These are phyloP conservation scores for Coniochaeta hoffmannii DNA, from an alignment of 2,329 filamentous ascomycete species.

Conservation along the genomic window DNA sequence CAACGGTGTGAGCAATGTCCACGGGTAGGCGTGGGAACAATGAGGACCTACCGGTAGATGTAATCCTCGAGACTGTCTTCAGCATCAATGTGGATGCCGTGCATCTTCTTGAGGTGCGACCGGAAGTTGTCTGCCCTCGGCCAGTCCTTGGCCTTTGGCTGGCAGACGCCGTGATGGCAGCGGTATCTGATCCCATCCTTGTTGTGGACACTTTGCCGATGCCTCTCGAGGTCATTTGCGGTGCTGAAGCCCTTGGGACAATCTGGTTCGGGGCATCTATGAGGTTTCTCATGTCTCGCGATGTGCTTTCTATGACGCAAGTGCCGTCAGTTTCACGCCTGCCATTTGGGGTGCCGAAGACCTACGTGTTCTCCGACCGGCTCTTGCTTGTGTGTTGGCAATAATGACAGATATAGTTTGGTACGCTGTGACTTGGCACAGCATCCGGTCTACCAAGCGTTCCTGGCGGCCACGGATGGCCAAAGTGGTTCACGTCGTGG, in stretches of 20 bases:
- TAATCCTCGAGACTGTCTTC: slow-evolving; percentile 28
- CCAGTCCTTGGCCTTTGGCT: slow-evolving; percentile 61
- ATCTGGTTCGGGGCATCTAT: slow-evolving; percentile 47
- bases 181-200: slow-evolving; percentile 46
- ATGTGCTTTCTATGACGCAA: slow-evolving; percentile 59
- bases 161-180: slow-evolving; percentile 52
- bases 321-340: slow-evolving; percentile 13
- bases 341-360: neutral
- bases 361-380: slow-evolving; percentile 49
- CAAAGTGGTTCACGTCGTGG: slow-evolving; percentile 1
- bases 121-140: slow-evolving; percentile 81
- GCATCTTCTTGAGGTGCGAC: slow-evolving; percentile 66
- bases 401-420: slow-evolving; percentile 21
- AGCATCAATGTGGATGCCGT: slow-evolving; percentile 32
- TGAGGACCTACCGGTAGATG: neutral
- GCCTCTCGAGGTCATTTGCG: slow-evolving; percentile 72
- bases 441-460: slow-evolving; percentile 8
- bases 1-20: neutral
- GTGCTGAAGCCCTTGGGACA: slow-evolving; percentile 72
- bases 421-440: slow-evolving; percentile 21
- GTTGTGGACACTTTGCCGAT: slow-evolving; percentile 64
- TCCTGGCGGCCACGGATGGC: neutral
- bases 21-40: neutral
- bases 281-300: slow-evolving; percentile 61
- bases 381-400: slow-evolving; percentile 40